phyloP scores from a whole-genome alignment of 1,284 basidiomycete species.

The Ceratobasidium sp. region DNA sequence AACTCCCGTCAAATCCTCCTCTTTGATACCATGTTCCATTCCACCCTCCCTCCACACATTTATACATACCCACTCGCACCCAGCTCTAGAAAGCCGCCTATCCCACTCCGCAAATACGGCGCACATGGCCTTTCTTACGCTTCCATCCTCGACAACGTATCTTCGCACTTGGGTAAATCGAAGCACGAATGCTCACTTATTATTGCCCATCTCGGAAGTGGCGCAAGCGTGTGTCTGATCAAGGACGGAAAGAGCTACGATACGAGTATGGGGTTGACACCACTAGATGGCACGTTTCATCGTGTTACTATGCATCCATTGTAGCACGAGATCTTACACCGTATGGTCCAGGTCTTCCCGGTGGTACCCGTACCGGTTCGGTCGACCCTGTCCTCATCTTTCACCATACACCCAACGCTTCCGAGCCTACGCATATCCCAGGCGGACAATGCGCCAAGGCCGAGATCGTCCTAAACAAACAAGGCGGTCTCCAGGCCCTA shows the following conservation, averaged over 20 bases:
- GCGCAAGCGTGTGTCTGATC: slow-evolving; percentile 84
- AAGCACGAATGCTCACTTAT: slow-evolving; percentile 73
- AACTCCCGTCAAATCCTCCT: slow-evolving; percentile 74
- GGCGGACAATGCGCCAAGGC: slow-evolving; percentile 11
- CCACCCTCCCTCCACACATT: slow-evolving; percentile 78
- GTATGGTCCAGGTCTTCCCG: slow-evolving; percentile 71
- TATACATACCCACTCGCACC: slow-evolving; percentile 83
- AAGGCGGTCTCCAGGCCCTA: slow-evolving; percentile 76
- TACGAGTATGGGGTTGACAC: slow-evolving; percentile 87
- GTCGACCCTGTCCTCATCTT: slow-evolving; percentile 90
- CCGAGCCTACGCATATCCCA: slow-evolving; percentile 73
- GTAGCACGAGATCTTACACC: not conserved
- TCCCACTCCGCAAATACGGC: slow-evolving; percentile 86
- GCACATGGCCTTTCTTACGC: slow-evolving; percentile 78
- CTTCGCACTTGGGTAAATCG: slow-evolving; percentile 70
- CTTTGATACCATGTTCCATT: slow-evolving; percentile 91
- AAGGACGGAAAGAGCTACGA: slow-evolving; percentile 79
- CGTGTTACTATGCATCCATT: not conserved
- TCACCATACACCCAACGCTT: slow-evolving; percentile 82
- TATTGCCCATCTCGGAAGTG: slow-evolving; percentile 86
- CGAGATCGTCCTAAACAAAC: slow-evolving; percentile 52
- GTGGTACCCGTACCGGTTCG: slow-evolving; percentile 86
- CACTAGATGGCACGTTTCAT: slow-evolving; percentile 66
- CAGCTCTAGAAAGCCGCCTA: slow-evolving; percentile 68
- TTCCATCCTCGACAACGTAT: slow-evolving; percentile 64